A percentile compares a stretch with the other conserved stretches of the same genome.
These are phyloP conservation scores for Pseudogymnoascus sp. DNA, from an alignment of 2,329 filamentous ascomycete species.

Conservation along the genomic window DNA sequence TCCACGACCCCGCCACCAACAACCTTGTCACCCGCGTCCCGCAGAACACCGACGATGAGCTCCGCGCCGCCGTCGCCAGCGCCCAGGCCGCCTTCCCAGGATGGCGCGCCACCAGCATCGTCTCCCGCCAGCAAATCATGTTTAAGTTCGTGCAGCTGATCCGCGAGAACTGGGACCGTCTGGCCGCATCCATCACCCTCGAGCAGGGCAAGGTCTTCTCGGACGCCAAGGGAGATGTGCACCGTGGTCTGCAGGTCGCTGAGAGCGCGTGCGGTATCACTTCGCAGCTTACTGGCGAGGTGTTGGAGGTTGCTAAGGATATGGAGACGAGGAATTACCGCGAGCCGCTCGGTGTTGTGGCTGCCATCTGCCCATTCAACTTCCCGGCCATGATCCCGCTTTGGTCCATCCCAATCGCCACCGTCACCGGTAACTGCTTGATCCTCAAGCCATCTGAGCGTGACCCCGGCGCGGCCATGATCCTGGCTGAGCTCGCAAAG, in stretches of 20 bases:
- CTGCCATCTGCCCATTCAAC: slow-evolving; percentile 84
- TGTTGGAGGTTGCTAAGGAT: slow-evolving; percentile 79
- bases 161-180: slow-evolving; percentile 74
- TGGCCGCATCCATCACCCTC: slow-evolving; percentile 77
- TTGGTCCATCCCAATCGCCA: slow-evolving; percentile 83
- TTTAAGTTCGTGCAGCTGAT: slow-evolving; percentile 77
- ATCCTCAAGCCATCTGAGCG: slow-evolving; percentile 82
- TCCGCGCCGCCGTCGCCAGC: slow-evolving; percentile 66
- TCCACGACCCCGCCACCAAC: slow-evolving; percentile 78
- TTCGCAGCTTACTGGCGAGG: slow-evolving; percentile 73
- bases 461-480: slow-evolving; percentile 78
- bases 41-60: slow-evolving; percentile 70
- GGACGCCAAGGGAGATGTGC: slow-evolving; percentile 73
- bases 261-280: slow-evolving; percentile 76
- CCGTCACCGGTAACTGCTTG: slow-evolving; percentile 74
- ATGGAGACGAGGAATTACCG: slow-evolving; percentile 82
- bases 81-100: slow-evolving; percentile 67
- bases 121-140: slow-evolving; percentile 76
- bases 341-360: slow-evolving; percentile 73
- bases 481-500: slow-evolving; percentile 69
- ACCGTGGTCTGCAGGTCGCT: slow-evolving; percentile 75
- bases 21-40: slow-evolving; percentile 77
- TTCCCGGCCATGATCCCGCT: slow-evolving; percentile 89
- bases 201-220: slow-evolving; percentile 87
- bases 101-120: slow-evolving; percentile 65